Base-by-base conservation (phyloP, 2,329 filamentous ascomycete genomes). In the Paradendryphiella salina region DNA sequence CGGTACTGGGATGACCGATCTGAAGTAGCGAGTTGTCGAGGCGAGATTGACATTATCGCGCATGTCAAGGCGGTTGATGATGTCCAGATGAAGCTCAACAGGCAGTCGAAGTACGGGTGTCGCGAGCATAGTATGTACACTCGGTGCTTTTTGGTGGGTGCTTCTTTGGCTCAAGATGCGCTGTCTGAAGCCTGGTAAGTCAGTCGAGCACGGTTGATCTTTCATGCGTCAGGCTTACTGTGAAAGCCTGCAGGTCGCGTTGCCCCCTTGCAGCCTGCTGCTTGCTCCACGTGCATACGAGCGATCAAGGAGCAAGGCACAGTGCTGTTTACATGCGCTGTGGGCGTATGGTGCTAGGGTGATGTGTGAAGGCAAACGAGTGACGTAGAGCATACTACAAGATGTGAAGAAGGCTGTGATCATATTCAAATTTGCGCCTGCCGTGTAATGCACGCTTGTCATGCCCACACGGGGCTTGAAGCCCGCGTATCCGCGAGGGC, bases 31-130 rank as follows among this genome's bases (percentile, higher is more conserved):
- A 33, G 44, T 59, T 10, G 61, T 59, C 17, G 46, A 39, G 13
- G 56, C 40, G 13, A 67, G 53, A 14, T 46, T 46, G 28, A 51
- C 56, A 37, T 41, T 56, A 45, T 66, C 60, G 38, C 63, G 52
- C 3, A 69, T 34, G 10, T 63, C 56, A 5, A 68, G 60, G 29
- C 50, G 50, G 40, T 56, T 56, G 33, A 61, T 41, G 18, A 68
- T 62, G 26, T 60, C 51, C 23, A 52, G 45, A 35, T 64, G 63
- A 28, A 68, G 56, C 45, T 70, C 66, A 8, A 59, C 42, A 34
- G 66, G 65, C 37, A 68, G 56, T 35, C 56, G 54, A 21, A 65
- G 37, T 14, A 67, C 26, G 8, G 54, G 59, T 26, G 63, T 20
- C 35, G 46, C 42, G 13, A 34, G 15, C 60, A 64, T 65, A 14